Base-by-base conservation (phyloP, 2,329 filamentous ascomycete species). In the Trichoderma koningii region DNA sequence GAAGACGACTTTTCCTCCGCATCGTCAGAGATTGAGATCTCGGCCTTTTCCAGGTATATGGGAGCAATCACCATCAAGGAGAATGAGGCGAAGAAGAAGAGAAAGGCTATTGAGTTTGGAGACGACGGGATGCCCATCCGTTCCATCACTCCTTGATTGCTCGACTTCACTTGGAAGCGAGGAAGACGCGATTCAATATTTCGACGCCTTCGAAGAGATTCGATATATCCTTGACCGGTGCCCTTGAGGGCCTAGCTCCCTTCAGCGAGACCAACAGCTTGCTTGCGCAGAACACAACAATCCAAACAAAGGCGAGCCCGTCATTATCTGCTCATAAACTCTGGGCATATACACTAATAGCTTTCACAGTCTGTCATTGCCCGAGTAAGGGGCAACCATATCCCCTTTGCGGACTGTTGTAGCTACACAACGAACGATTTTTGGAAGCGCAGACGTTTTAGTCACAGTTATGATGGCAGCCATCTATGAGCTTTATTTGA, bases 81-180 rank as follows among this genome's bases (percentile, higher is more conserved):
- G 15, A 38, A 42, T 2, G 14, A n/a, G 28, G n/a, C 14, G 38
- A 28, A 26, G 5, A 60, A 34, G 30, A 60, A 21, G 15, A 47
- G 56, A 19, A 44, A 42, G 21, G 59, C 59, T 19, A 47, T 63
- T 38, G 59, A 63, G 41, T 63, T 63, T 55, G 28, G 52, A 9
- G 59, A 63, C 12, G 59, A 63, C 26, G 59, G 59, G 55, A 63
- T 63, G 59, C 59, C 59, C 0, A 63, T 63, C 12, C 50, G 59
- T 9, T 53, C 59, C 10, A 17, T 63, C 19, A 55, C 59, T 14
- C 59, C 19, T 38, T 38, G 7, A 9, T 10, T 14, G 34, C 34
- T 9, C 12, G 10, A 1, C 9, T 34, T 10, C 7, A 34, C 9
- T 30, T 30, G 28, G 30, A 34, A 34, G 30, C 7, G 9, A 9